A percentile compares a stretch with the other conserved stretches of the same genome.
These are phyloP conservation scores for Borealophlyctis nickersoniae DNA, from an alignment of 192 early-diverging fungal species.

Conservation along the genomic window DNA sequence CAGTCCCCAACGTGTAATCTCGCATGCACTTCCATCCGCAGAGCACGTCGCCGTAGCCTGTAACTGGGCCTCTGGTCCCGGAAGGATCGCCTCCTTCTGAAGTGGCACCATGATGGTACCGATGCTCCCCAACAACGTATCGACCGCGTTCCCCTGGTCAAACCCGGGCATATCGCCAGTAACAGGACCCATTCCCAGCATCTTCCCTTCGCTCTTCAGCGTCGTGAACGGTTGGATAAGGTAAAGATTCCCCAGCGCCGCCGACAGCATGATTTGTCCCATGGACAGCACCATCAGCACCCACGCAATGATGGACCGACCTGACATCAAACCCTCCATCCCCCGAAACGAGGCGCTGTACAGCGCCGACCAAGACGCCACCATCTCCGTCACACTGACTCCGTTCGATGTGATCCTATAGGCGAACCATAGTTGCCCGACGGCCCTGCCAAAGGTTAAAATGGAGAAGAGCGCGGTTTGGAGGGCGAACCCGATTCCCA, in stretches of 20 bases:
- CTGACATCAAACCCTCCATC: slow-evolving; percentile 1
- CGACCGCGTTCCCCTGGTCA: background rate
- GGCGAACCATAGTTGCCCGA: slow-evolving; percentile 10
- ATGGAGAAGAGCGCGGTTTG: slow-evolving; percentile 6
- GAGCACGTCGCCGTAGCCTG: no score
- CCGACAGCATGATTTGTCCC: background rate
- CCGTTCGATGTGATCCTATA: background rate
- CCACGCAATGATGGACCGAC: background rate
- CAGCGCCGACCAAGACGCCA: slow-evolving; percentile 3
- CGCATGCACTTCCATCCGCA: no score
- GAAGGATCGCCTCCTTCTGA: no score
- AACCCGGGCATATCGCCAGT: background rate
- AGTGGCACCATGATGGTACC: no score
- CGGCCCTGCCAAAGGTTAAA: background rate
- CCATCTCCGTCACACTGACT: background rate
- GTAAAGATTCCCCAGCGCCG: background rate
- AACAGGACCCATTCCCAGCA: background rate
- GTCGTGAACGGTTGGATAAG: background rate
- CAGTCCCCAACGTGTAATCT: no score
- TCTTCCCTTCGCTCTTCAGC: background rate
- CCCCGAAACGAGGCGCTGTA: slow-evolving; percentile 10
- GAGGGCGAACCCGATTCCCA: background rate
- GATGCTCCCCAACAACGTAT: no score
- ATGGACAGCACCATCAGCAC: background rate
- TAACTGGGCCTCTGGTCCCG: no score